Conservation (phyloP, 106 monocot genomes). For the Ottelia alismoides region DNA sequence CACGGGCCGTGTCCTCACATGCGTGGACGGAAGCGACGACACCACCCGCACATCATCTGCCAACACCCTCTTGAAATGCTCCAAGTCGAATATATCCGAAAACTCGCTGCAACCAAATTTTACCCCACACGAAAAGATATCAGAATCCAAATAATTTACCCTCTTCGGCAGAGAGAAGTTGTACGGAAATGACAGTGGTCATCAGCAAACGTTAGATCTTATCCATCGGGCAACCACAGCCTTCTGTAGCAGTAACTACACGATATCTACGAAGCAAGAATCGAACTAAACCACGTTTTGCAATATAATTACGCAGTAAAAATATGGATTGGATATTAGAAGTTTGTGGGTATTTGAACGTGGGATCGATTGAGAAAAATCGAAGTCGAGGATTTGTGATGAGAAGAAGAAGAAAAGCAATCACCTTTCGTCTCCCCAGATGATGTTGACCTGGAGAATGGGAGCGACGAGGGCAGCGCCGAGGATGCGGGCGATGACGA, state of each 20-base stretch:
- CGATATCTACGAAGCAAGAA: too few species aligned
- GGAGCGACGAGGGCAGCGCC: slow-evolving; percentile 84
- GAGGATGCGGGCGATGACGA: slow-evolving; percentile 81
- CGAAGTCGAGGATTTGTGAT: too few species aligned
- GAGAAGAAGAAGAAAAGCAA: too few species aligned
- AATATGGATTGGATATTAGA: too few species aligned
- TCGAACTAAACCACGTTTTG: too few species aligned
- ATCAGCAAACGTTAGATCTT: not conserved
- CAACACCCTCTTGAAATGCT: slow-evolving; percentile 67
- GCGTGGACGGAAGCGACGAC: slow-evolving; percentile 62
- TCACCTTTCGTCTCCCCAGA: slow-evolving; percentile 94
- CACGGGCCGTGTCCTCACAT: slow-evolving; percentile 35
- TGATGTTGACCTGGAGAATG: slow-evolving; percentile 68
- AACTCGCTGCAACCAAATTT: slow-evolving; percentile 42
- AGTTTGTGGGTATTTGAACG: too few species aligned
- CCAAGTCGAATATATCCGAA: slow-evolving; percentile 74
- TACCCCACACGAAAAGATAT: too few species aligned
- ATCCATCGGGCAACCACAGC: not conserved
- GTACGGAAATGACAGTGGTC: not conserved
- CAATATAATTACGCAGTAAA: not conserved
- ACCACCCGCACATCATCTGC: slow-evolving; percentile 62
- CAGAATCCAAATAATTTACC: too few species aligned
- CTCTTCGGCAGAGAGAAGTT: too few species aligned
- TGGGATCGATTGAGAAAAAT: too few species aligned
- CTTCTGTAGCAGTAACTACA: too few species aligned